Evolutionary conservation across 768 basidiomycete species (phyloP), one percentile per base, ranked within the genome.

Genomic region (Gautieria morchelliformis): DNA sequence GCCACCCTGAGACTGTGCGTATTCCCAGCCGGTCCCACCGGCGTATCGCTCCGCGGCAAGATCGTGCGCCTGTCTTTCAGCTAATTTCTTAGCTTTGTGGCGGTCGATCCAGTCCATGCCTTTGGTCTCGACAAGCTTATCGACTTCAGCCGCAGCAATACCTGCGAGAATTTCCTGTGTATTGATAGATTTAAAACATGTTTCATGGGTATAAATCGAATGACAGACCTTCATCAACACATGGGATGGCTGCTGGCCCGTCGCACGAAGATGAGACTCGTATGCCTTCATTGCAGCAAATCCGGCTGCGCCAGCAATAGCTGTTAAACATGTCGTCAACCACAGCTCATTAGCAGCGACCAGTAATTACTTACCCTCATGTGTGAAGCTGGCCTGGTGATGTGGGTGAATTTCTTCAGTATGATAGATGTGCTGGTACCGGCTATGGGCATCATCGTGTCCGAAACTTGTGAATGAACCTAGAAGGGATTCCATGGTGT

Each of bases 251-350:
- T 68, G 61, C 47, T 64, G 53, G 30, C 71, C 71, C 14, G 71
- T 68, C 17, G 56, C 60, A 20, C 62, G 63, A 33, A 64, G 64
- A 61, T 72, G 70, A 45, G 68, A 39, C 63, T 73, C 71, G 62
- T 71, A 73, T 5, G 70, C 70, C 61, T 66, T 69, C 71, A 72
- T 72, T 48, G 71, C 71, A 50, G 70, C 71, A 58, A 68, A 72
- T 27, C 68, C 69, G 48, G 70, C 70, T n/a, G 70, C 70, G 44
- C 67, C 70, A 56, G 63, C 62, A 46, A 64, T 56, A 24, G 58
- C 63, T 64, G 27, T 14, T 41, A 51, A 27, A 2, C 19, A 39
- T 53, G 7, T 42, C 5, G 27, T 19, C 39, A 41, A 20, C 1
- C 11, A 20, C 15, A 35, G 32, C 35, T 10, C 9, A 30, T 49